Evolutionary conservation across 352 stramenopile genomes (phyloP), one percentile per base, ranked within the genome.

Genomic region (Phytopythium delawarense): DNA sequence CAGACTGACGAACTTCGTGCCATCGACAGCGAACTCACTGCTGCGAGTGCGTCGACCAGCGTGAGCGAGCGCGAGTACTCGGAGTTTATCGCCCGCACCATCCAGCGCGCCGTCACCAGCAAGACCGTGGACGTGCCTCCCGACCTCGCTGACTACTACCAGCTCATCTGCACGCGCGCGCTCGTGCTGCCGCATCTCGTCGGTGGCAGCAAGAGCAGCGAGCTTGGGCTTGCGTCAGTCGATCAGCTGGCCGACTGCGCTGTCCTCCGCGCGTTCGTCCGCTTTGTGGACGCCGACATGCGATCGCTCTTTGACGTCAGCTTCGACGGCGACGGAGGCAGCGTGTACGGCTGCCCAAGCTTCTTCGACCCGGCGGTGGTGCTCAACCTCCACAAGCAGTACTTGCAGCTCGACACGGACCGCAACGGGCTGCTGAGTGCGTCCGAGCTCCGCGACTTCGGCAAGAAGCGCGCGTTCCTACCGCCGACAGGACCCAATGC

Each of bases 401-500:
- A 87, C 65, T 48, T 85, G 23, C 81, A 91, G 46, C 61, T 91
- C n/a, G 81, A 91, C 44, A 60, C 59, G 8, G 75, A 88, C 58
- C 75, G 79, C 49, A 89, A 88, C 59, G 79, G 79, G 15, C 69
- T 88, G 61, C 61, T 91, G 3, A 87, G 76, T 30, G 61, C 57
- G 7, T 61, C 55, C 9, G 81, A 91, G 57, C 53, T 91, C 15
- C 18, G 73, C 16, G 65, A 79, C 1, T 91, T 77, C 53, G 81
- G 81, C 23, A 88, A 89, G 64, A 88, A 88, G 69, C 73, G 74
- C 56, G 81, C 81, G 0, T 91, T 91, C 64, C 84, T 88, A 37
- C 72, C 74, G 1, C 72, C 65, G 28, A 16, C 49, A 28, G 15
- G 18, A 40, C 49, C 44, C 2, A 28, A 28, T 25, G 7, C 49